phyloP scores from a whole-genome alignment of 2,329 filamentous ascomycete genomes.

The Thermothelomyces thermophilus region DNA sequence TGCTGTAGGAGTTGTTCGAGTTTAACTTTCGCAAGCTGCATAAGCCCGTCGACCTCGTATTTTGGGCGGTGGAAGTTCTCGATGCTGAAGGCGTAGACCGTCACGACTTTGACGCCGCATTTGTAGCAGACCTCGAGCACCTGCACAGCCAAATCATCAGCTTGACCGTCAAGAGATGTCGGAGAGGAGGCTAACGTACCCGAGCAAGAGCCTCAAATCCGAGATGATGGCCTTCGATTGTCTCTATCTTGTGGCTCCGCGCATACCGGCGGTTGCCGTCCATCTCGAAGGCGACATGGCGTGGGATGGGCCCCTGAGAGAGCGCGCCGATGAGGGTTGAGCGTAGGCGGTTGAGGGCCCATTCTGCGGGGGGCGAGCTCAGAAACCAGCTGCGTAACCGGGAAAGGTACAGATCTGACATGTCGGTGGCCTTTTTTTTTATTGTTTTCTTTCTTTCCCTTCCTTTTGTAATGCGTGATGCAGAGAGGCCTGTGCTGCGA shows the following conservation, averaged over 20 bases:
- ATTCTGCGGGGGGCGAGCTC: constrained; percentile 86
- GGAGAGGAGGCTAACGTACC: constrained; percentile 43
- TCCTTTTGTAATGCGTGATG: too few species aligned
- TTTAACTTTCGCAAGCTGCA: constrained; percentile 97
- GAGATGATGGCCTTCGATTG: constrained; percentile 89
- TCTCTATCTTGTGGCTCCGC: constrained; percentile 84
- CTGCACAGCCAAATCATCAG: constrained; percentile 34
- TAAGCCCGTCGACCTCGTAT: constrained; percentile 92
- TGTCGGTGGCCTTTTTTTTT: constrained; percentile 27
- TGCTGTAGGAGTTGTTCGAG: constrained; percentile 86
- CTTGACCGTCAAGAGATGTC: background rate
- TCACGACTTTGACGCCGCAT: constrained; percentile 91
- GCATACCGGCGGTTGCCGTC: constrained; percentile 95
- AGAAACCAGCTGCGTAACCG: constrained; percentile 62
- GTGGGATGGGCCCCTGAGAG: constrained; percentile 83
- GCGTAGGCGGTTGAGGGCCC: constrained; percentile 69
- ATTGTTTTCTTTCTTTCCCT: background rate
- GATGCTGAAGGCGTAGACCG: constrained; percentile 97
- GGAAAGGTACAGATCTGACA: constrained; percentile 49
- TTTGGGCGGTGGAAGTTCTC: constrained; percentile 98
- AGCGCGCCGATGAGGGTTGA: constrained; percentile 84
- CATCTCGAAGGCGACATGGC: constrained; percentile 99
- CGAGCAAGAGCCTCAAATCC: constrained; percentile 91
- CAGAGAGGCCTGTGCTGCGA: too few species aligned
- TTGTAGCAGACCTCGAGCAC: constrained; percentile 98